phyloP scores from a whole-genome alignment of 2,329 filamentous ascomycete genomes.

The Calycina herbarum region DNA sequence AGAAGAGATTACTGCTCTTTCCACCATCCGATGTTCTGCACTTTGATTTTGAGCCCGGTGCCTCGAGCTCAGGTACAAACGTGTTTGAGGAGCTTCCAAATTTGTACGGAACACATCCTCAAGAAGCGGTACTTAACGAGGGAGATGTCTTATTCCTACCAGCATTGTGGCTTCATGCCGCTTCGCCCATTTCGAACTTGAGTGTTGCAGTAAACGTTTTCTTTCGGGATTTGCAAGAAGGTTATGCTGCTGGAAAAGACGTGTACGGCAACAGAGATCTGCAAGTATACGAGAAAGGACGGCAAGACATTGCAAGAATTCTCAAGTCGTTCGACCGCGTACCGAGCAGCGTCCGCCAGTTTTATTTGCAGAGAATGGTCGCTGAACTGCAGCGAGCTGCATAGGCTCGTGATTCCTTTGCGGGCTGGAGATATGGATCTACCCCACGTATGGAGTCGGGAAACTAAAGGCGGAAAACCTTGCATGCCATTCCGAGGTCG shows the following conservation, averaged over 20 bases:
- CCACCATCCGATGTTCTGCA: slow-evolving; percentile 72
- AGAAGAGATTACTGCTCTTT: slow-evolving; percentile 74
- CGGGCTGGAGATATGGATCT: background rate
- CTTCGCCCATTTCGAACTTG: slow-evolving; percentile 54
- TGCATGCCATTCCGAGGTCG: background rate
- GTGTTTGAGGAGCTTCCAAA: slow-evolving; percentile 56
- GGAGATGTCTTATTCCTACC: slow-evolving; percentile 82
- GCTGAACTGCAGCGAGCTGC: slow-evolving; percentile 56
- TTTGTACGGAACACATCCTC: slow-evolving; percentile 56
- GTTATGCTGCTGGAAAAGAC: slow-evolving; percentile 74
- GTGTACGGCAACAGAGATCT: slow-evolving; percentile 88
- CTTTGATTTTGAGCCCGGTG: slow-evolving; percentile 71
- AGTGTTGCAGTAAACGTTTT: slow-evolving; percentile 89
- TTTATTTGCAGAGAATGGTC: slow-evolving; percentile 73
- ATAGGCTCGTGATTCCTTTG: background rate
- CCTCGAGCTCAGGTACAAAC: slow-evolving; percentile 77
- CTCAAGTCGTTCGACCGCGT: slow-evolving; percentile 62
- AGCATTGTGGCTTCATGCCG: slow-evolving; percentile 81
- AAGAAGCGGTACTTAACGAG: slow-evolving; percentile 64
- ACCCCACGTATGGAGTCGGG: slow-evolving; percentile 2
- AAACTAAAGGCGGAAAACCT: background rate
- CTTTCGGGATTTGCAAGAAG: slow-evolving; percentile 68
- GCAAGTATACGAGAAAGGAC: slow-evolving; percentile 78
- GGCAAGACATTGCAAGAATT: slow-evolving; percentile 70
- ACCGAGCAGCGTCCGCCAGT: slow-evolving; percentile 65